Conservation (phyloP, 1,139 yeast genomes). For the Pichia inconspicua region DNA sequence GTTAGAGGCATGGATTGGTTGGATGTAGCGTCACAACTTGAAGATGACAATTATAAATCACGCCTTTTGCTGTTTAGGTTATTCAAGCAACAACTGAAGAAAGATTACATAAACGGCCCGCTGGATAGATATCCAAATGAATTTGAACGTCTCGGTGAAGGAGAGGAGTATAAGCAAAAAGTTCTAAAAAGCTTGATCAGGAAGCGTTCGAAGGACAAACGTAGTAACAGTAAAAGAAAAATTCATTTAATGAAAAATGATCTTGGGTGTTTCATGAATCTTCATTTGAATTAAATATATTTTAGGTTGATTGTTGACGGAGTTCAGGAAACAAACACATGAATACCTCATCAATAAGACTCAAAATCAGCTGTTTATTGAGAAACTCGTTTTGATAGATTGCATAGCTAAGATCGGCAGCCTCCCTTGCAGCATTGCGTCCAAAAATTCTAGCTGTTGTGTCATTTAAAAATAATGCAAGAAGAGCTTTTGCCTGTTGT, state of each 20-base stretch:
- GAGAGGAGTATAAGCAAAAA: slow-evolving; percentile 1
- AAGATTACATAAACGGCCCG: slow-evolving; percentile 9
- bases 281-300: not conserved
- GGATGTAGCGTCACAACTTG: slow-evolving; percentile 5
- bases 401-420: slow-evolving; percentile 52
- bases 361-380: slow-evolving; percentile 56
- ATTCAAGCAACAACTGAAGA: slow-evolving; percentile 7
- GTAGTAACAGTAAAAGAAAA: not conserved
- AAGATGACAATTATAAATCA: slow-evolving; percentile 1
- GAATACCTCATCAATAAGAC: slow-evolving; percentile 45
- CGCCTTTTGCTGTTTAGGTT: not conserved
- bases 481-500: slow-evolving; percentile 51
- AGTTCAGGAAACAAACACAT: slow-evolving; percentile 37
- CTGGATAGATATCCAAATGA: slow-evolving; percentile 1
- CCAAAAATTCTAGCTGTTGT: slow-evolving; percentile 75
- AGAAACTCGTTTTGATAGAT: slow-evolving; percentile 69
- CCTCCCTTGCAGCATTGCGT: slow-evolving; percentile 51
- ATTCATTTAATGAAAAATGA: not conserved
- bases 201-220: not conserved
- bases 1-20: slow-evolving; percentile 11
- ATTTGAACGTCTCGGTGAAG: not conserved
- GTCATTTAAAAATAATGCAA: slow-evolving; percentile 54
- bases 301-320: too few relatives aligned
- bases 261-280: not conserved
- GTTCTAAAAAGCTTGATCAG: slow-evolving; percentile 1